Evolutionary conservation across 1,284 basidiomycete genomes (phyloP), one percentile per base, ranked within the genome.

Genomic region (Anthracocystis walkeri): DNA sequence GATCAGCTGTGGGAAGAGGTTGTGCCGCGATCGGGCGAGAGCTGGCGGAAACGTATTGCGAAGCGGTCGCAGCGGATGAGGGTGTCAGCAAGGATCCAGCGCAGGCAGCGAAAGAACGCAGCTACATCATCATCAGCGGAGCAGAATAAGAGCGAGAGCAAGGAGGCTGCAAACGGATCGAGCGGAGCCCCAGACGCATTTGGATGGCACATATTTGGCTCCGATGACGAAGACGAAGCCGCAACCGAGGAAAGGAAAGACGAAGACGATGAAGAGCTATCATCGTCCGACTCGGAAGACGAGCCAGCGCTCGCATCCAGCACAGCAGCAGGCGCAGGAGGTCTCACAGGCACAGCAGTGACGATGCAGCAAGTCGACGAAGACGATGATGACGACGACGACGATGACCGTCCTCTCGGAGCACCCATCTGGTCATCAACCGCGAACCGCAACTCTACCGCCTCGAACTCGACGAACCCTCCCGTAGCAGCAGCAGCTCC

Each of bases 1-100:
- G 65, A 77, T 38, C 69, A 77, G 60, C 60, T 77, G 31, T 77
- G 75, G 75, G 69, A 77, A 31, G 75, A 77, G 38, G 63, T 77
- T 2, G 69, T 77, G 20, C 75, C 75, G 4, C 61, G 65, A 8
- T 71, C 67, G 20, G 70, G 69, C 18, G 65, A 66, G 12, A n/a
- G 55, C 7, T 77, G 75, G 75, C 40, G 52, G 1, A 29, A 40
- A 10, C 58, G 61, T 12, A 73, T 77, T 38, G 44, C 54, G 5
- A 53, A 65, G n/a, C 58, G 65, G 18, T 67, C 64, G 10, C 45
- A 44, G 7, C 51, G 48, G 29, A 55, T 75, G 59, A 45, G 33
- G 20, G 18, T 58, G 1, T 51, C 61, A 7, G 59, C 58, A 11
- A 58, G 60, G 1, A 16, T 23, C 8, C 48, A 44, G 48, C 66